phyloP scores from a whole-genome alignment of 257 asterid species.

The Capsicum pubescens region DNA sequence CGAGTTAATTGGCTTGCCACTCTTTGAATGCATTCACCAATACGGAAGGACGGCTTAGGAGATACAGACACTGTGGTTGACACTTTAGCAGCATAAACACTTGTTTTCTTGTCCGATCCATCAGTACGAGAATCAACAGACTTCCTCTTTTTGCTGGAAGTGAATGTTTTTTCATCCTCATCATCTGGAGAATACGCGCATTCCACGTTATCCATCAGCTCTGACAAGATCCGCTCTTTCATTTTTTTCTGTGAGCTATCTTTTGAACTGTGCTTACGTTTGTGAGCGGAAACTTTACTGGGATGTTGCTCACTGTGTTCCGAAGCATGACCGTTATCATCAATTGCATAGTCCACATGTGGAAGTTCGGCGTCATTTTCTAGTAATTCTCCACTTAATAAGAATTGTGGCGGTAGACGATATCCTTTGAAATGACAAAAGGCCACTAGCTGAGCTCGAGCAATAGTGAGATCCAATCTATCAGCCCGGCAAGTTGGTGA shows the following conservation, averaged over 20 bases:
- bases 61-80: constrained; percentile 47
- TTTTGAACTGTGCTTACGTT: constrained; percentile 48
- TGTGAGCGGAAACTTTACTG: constrained; percentile 41
- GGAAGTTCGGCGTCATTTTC: constrained; percentile 48
- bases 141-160: constrained; percentile 62
- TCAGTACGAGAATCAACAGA: constrained; percentile 56
- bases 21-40: constrained; percentile 93
- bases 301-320: constrained; percentile 30
- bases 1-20: constrained; percentile 89
- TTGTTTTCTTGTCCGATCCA: constrained; percentile 55
- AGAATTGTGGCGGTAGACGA: constrained; percentile 51
- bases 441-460: constrained; percentile 74
- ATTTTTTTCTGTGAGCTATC: constrained; percentile 56
- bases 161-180: constrained; percentile 51
- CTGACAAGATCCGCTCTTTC: constrained; percentile 71
- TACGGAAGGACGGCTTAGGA: constrained; percentile 82
- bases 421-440: constrained; percentile 70
- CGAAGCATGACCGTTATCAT: constrained; percentile 22
- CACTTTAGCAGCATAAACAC: constrained; percentile 60
- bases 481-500: constrained; percentile 58
- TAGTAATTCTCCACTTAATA: constrained; percentile 52
- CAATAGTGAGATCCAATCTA: constrained; percentile 68
- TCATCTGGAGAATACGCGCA: constrained; percentile 47
- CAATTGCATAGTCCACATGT: constrained; percentile 36
- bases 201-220: constrained; percentile 55